These are phyloP conservation scores for Cercospora sp. DNA, from an alignment of 2,329 filamentous ascomycete species.

Conservation along the genomic window DNA sequence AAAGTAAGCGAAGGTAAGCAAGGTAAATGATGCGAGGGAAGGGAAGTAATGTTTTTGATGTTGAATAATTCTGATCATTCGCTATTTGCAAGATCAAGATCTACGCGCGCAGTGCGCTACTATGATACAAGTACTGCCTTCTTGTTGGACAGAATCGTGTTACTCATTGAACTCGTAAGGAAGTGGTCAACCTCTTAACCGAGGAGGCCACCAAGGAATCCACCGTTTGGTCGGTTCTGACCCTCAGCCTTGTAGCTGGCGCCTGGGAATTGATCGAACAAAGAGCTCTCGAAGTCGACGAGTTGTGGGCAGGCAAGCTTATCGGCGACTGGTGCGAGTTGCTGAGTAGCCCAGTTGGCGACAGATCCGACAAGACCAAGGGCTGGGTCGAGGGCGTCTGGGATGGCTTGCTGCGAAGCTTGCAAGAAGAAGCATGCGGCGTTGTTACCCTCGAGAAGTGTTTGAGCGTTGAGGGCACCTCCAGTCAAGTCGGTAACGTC, in stretches of 20 bases:
- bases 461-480: conserved; percentile 28
- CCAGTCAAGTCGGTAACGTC: conserved; percentile 41
- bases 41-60: not conserved
- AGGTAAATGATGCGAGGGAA: too few species aligned
- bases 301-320: conserved; percentile 22
- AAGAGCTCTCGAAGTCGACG: conserved; percentile 17
- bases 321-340: conserved; percentile 17
- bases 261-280: conserved; percentile 22
- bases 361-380: conserved; percentile 17
- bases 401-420: conserved; percentile 28
- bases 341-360: conserved; percentile 16
- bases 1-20: too few species aligned
- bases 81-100: not conserved
- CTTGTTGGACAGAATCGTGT: not conserved
- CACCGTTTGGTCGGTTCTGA: not conserved
- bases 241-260: conserved; percentile 9
- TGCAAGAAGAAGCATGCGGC: conserved; percentile 41
- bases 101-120: not conserved
- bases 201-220: not conserved
- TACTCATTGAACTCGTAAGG: not conserved
- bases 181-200: not conserved
- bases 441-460: conserved; percentile 38
- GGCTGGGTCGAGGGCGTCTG: conserved; percentile 28
- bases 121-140: not conserved
- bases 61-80: not conserved